Conservation (phyloP, 208 protist genomes). For the Trypanosoma grayi region DNA sequence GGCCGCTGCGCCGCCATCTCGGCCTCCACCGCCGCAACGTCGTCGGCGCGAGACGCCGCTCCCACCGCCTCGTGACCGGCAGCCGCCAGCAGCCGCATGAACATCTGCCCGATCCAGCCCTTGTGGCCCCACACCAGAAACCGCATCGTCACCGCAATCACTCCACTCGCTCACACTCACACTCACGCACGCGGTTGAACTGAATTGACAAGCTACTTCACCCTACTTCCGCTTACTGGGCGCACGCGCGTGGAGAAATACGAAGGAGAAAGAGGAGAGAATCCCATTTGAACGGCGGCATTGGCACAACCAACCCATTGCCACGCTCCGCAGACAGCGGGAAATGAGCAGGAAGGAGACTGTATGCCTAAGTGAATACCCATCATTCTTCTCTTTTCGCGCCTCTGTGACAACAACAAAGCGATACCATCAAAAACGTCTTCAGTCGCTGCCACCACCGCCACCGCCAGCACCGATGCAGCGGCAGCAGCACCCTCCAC, state of each 20-base stretch:
- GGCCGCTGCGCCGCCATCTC: conserved; percentile 37
- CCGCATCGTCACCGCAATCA: conserved; percentile 24
- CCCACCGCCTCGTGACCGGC: conserved; percentile 35
- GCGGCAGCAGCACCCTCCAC: too few species aligned
- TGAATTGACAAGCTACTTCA: background rate
- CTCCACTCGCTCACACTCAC: background rate
- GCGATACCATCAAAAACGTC: too few species aligned
- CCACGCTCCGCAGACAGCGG: too few species aligned
- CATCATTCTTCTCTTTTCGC: too few species aligned
- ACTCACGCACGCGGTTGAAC: background rate
- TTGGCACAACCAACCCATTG: too few species aligned
- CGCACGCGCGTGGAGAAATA: background rate
- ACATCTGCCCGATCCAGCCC: conserved; percentile 53
- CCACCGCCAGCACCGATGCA: too few species aligned
- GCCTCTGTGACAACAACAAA: too few species aligned
- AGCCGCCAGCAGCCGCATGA: conserved; percentile 32
- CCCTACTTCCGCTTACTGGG: background rate
- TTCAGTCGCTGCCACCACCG: too few species aligned
- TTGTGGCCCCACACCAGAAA: conserved; percentile 50
- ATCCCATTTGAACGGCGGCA: too few species aligned
- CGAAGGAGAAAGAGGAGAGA: too few species aligned
- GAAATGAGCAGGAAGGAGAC: too few species aligned
- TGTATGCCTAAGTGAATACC: too few species aligned
- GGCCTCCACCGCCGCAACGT: conserved; percentile 28
- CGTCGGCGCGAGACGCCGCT: conserved; percentile 35